Conservation (phyloP, 2,329 filamentous ascomycete genomes). For the Penicillium aurantiogriseum region DNA sequence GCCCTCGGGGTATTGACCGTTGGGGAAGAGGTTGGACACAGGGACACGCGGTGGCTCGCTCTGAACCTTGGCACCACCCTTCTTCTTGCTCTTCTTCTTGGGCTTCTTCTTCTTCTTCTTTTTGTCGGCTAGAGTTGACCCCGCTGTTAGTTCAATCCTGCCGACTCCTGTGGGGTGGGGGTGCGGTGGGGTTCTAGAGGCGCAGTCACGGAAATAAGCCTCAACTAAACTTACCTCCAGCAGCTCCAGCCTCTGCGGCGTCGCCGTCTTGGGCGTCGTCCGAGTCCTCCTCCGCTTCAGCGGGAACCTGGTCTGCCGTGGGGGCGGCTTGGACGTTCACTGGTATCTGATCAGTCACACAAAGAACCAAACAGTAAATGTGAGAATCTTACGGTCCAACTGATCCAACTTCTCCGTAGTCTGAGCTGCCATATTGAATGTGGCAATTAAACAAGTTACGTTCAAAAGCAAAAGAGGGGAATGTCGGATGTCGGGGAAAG, state of each 20-base stretch:
- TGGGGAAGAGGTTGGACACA: constrained; percentile 71
- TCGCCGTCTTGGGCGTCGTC: constrained; percentile 55
- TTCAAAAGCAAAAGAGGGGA: constrained; percentile 19
- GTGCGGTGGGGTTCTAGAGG: not conserved
- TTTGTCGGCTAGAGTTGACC: constrained; percentile 48
- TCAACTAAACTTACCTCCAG: constrained; percentile 33
- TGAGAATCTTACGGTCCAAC: constrained; percentile 37
- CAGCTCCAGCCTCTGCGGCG: constrained; percentile 39
- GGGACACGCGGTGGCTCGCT: constrained; percentile 74
- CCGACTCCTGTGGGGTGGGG: not conserved
- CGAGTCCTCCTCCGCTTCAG: constrained; percentile 54
- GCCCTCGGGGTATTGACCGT: constrained; percentile 70
- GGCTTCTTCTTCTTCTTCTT: constrained; percentile 91
- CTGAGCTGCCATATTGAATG: constrained; percentile 43
- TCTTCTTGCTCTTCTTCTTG: constrained; percentile 71
- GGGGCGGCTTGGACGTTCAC: constrained; percentile 41
- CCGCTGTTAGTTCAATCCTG: constrained; percentile 7
- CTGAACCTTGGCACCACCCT: constrained; percentile 62
- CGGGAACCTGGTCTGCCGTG: constrained; percentile 36
- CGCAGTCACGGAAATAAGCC: not conserved
- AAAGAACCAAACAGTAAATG: not conserved
- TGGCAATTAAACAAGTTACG: constrained; percentile 18
- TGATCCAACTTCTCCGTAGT: constrained; percentile 42
- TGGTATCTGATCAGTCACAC: constrained; percentile 27
- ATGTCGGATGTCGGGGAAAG: constrained; percentile 24